phyloP scores from a whole-genome alignment of 2,329 filamentous ascomycete species.

The Alternaria metachromatica region DNA sequence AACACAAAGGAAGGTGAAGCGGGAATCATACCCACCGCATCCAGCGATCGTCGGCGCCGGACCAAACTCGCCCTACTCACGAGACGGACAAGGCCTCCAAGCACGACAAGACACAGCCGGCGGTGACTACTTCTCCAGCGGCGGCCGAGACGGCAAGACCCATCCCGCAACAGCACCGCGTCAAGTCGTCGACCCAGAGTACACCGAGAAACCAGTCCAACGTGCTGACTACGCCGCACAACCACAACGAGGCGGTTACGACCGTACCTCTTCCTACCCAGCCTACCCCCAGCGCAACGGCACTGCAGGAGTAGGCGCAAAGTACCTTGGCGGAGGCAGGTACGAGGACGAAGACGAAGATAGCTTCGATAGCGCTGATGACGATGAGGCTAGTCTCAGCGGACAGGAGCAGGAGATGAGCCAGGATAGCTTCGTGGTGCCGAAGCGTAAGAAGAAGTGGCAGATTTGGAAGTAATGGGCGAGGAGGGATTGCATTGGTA shows the following conservation, averaged over 20 bases:
- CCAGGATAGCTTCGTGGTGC: constrained; percentile 41
- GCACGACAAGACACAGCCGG: constrained; percentile 35
- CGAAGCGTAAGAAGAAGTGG: constrained; percentile 50
- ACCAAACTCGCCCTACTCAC: constrained; percentile 41
- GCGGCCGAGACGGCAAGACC: constrained; percentile 24
- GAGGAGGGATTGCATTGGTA: neutral
- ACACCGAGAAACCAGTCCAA: constrained; percentile 17
- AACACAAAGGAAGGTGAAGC: constrained; percentile 27
- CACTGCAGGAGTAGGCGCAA: constrained; percentile 38
- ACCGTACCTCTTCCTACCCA: constrained; percentile 30
- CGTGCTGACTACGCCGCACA: constrained; percentile 27
- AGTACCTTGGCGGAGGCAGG: constrained; percentile 37
- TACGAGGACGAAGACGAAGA: constrained; percentile 44
- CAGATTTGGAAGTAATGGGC: constrained; percentile 42
- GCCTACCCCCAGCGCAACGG: constrained; percentile 26
- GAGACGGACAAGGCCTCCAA: constrained; percentile 36
- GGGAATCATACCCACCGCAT: constrained; percentile 44
- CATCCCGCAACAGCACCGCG: constrained; percentile 13
- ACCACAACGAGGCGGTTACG: constrained; percentile 27
- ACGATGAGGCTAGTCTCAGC: constrained; percentile 30
- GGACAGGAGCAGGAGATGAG: constrained; percentile 39
- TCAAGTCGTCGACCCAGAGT: constrained; percentile 12
- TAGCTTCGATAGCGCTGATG: constrained; percentile 32
- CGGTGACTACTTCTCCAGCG: constrained; percentile 39
- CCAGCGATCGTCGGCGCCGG: constrained; percentile 47